Percentiles rank a stretch among this genome's conserved stretches.
Evolutionary conservation across 805 yeast species (phyloP).

Genomic region (Alloascoidea africana): DNA sequence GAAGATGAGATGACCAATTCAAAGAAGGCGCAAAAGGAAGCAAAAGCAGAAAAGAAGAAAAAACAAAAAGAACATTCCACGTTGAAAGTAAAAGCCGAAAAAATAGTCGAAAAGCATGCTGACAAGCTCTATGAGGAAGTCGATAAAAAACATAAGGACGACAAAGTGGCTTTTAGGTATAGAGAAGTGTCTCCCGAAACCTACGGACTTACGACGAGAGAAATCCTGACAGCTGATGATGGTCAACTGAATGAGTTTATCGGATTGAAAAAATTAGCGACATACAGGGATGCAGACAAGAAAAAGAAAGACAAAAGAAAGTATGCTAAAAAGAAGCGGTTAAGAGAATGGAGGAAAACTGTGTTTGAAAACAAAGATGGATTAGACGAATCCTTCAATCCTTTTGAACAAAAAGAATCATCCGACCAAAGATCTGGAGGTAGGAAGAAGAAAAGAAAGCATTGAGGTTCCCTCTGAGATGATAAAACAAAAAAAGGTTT

Average conservation of each 20-base stretch:
- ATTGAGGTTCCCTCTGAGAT: too few relatives aligned
- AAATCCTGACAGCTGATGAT: conserved; percentile 84
- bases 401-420: too few relatives aligned
- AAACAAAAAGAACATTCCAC: conserved; percentile 48
- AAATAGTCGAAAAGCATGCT: conserved; percentile 63
- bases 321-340: conserved; percentile 64
- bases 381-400: background rate
- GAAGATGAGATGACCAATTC: too few relatives aligned
- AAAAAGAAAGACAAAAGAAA: conserved; percentile 69
- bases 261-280: conserved; percentile 86
- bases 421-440: too few relatives aligned
- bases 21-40: conserved; percentile 26
- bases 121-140: conserved; percentile 53
- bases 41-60: conserved; percentile 40
- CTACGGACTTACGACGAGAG: conserved; percentile 74
- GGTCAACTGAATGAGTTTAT: conserved; percentile 68
- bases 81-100: conserved; percentile 54
- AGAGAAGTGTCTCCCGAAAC: conserved; percentile 93
- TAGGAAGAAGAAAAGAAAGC: too few relatives aligned
- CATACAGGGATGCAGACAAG: conserved; percentile 68
- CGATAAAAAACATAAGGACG: conserved; percentile 25
- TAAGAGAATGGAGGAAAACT: conserved; percentile 81
- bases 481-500: too few relatives aligned
- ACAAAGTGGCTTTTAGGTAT: conserved; percentile 53
- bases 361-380: conserved; percentile 56